Conservation (phyloP, 192 early-diverging fungal species). For the Neocallimastix lanati region DNA sequence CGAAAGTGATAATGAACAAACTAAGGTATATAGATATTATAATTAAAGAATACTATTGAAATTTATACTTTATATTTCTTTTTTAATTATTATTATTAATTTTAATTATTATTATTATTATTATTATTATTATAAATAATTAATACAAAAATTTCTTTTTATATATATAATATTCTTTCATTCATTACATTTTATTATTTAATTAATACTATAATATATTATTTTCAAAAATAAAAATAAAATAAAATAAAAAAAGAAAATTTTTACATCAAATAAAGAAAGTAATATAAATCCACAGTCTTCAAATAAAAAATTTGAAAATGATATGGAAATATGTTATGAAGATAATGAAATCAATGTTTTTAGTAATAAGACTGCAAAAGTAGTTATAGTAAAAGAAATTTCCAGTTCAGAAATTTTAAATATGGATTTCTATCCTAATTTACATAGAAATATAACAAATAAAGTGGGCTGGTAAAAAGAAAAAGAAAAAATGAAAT, state of each 20-base stretch:
- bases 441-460: not conserved
- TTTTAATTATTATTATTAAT: not conserved
- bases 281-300: not conserved
- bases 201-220: not conserved
- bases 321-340: not conserved
- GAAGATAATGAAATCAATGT: not conserved
- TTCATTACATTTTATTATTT: too few species aligned
- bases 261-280: not conserved
- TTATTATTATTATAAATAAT: too few species aligned
- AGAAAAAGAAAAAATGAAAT: too few species aligned
- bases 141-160: too few species aligned
- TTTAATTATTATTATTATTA: too few species aligned
- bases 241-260: not conserved
- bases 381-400: not conserved
- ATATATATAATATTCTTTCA: too few species aligned
- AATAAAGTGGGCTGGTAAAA: not conserved
- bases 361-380: not conserved
- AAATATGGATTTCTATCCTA: not conserved
- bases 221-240: not conserved
- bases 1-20: not conserved
- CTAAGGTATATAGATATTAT: not conserved
- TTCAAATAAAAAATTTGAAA: not conserved
- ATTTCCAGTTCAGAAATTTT: not conserved
- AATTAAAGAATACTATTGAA: not conserved
- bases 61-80: not conserved